phyloP scores from a whole-genome alignment of 768 basidiomycete species.

The Tylopilus sp. region DNA sequence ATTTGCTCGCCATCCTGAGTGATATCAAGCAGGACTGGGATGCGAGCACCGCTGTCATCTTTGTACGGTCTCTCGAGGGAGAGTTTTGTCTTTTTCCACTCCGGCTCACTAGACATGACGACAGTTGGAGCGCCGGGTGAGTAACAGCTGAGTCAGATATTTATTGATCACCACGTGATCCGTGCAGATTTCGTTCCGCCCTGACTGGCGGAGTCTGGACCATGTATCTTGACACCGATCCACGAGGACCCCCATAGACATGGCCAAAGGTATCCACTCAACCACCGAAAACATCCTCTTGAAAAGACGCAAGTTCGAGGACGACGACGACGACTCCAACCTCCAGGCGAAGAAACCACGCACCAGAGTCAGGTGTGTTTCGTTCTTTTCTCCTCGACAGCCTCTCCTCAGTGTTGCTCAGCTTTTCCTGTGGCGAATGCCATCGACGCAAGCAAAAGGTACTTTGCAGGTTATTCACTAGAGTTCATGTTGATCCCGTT shows the following conservation, averaged over 20 bases:
- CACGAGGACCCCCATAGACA: constrained; percentile 25
- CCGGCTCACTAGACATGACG: constrained; percentile 31
- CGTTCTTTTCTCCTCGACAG: background rate
- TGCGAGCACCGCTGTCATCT: constrained; percentile 63
- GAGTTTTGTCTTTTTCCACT: constrained; percentile 60
- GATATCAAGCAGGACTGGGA: constrained; percentile 67
- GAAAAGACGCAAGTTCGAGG: constrained; percentile 65
- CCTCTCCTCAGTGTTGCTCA: constrained; percentile 26
- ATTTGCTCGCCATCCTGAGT: constrained; percentile 63
- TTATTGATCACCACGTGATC: constrained; percentile 25
- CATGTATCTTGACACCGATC: constrained; percentile 29
- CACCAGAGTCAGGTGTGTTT: constrained; percentile 68
- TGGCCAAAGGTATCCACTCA: constrained; percentile 27
- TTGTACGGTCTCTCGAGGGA: constrained; percentile 81
- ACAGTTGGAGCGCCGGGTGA: background rate
- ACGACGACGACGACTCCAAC: constrained; percentile 50
- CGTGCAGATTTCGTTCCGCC: constrained; percentile 2
- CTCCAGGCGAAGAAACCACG: constrained; percentile 58
- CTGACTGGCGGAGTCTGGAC: constrained; percentile 5
- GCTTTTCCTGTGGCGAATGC: constrained; percentile 85
- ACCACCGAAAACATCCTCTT: constrained; percentile 33
- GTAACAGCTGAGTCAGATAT: background rate
- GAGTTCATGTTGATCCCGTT: constrained; percentile 16
- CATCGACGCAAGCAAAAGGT: constrained; percentile 89
- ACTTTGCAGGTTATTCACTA: constrained; percentile 9